A percentile compares a stretch with the other conserved stretches of the same genome.
These are phyloP conservation scores for Tylopilus vinaceipallidus DNA, from an alignment of 768 basidiomycete species.

Conservation along the genomic window DNA sequence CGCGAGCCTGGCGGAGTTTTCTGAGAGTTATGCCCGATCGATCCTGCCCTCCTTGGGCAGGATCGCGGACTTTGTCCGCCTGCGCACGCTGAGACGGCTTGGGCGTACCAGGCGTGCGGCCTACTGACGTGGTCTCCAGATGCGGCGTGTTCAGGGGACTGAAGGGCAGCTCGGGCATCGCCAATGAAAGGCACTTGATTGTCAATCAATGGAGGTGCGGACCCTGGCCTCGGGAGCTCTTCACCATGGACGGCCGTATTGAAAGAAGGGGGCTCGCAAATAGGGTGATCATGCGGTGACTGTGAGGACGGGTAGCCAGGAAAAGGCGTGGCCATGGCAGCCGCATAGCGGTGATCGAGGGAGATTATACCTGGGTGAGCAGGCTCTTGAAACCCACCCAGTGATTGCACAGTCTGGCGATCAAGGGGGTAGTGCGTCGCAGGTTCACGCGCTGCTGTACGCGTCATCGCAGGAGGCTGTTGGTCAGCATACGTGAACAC, in stretches of 20 bases:
- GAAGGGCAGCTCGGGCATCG: conserved; percentile 24
- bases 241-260: conserved; percentile 24
- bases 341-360: conserved; percentile 25
- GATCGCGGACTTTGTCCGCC: conserved; percentile 33
- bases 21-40: conserved; percentile 31
- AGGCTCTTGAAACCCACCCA: conserved; percentile 16
- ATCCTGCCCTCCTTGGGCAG: conserved; percentile 31
- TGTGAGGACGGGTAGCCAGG: conserved; percentile 32
- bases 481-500: conserved; percentile 17
- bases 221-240: conserved; percentile 27
- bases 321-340: conserved; percentile 26
- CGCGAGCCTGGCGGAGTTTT: conserved; percentile 28
- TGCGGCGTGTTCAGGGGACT: conserved; percentile 13
- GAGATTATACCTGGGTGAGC: conserved; percentile 17
- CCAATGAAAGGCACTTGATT: conserved; percentile 29
- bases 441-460: conserved; percentile 9
- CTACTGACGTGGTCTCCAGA: conserved; percentile 17
- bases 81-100: conserved; percentile 12
- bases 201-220: conserved; percentile 30
- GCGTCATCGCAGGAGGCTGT: conserved; percentile 14
- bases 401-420: conserved; percentile 19
- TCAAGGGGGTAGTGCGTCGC: conserved; percentile 13
- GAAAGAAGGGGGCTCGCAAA: conserved; percentile 26
- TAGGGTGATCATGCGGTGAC: conserved; percentile 28
- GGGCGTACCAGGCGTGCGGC: conserved; percentile 22